phyloP scores from a whole-genome alignment of 371 early-diverging fungal species.

The Phascolomyces articulosus region DNA sequence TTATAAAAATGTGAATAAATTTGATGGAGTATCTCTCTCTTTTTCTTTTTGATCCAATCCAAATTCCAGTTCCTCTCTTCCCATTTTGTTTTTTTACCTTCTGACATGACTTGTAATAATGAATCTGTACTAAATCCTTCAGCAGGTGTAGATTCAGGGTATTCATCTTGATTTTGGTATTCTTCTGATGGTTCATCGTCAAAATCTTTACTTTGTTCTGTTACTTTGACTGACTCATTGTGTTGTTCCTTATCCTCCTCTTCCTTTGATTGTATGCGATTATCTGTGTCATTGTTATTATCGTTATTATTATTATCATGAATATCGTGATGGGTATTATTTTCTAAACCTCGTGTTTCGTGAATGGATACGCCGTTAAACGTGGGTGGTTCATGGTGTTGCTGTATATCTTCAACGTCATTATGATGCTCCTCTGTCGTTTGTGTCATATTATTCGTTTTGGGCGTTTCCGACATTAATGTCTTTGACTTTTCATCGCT shows the following conservation, averaged over 20 bases:
- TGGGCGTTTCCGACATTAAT: neutral
- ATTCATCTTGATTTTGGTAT: slow-evolving; percentile 17
- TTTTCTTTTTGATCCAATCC: no score
- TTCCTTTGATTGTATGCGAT: neutral
- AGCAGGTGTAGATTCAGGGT: slow-evolving; percentile 16
- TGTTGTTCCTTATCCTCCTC: neutral
- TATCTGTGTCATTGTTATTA: neutral
- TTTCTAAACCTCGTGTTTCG: neutral
- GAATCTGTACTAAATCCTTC: slow-evolving; percentile 24
- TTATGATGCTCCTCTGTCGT: neutral
- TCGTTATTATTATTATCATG: neutral
- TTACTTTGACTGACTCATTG: neutral
- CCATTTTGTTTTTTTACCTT: slow-evolving; percentile 11
- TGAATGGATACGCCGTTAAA: neutral
- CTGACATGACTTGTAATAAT: slow-evolving; percentile 22
- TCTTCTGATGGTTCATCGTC: slow-evolving; percentile 9
- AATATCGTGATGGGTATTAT: no score
- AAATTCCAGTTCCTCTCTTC: no score
- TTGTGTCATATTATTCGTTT: neutral
- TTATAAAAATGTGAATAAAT: neutral
- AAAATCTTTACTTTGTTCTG: slow-evolving; percentile 7
- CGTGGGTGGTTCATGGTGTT: neutral
- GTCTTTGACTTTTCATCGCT: slow-evolving; percentile 9
- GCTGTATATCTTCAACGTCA: neutral
- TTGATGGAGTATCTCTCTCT: neutral